Evolutionary conservation across 106 monocot genomes (phyloP).

Genomic region (Apostasia ramifera): DNA sequence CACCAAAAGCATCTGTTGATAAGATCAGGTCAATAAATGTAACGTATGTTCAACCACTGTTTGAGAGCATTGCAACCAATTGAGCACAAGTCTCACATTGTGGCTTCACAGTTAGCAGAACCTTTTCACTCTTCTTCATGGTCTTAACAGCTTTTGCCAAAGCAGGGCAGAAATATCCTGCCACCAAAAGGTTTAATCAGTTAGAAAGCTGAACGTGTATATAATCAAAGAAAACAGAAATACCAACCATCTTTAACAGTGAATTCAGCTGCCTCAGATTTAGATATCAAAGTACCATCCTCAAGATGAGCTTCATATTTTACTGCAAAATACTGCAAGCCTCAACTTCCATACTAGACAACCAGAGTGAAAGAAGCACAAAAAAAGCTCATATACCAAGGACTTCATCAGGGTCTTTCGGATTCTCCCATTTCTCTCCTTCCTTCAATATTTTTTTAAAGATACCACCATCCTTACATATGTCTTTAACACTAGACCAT

Average conservation of each 20-base stretch:
- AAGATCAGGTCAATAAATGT: background rate
- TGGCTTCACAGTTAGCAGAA: conserved; percentile 63
- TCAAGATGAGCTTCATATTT: conserved; percentile 72
- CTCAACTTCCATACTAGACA: background rate
- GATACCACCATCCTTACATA: conserved; percentile 70
- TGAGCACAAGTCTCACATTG: conserved; percentile 41
- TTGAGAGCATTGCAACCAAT: background rate
- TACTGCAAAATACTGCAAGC: conserved; percentile 16
- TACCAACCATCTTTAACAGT: conserved; percentile 70
- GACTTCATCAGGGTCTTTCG: conserved; percentile 78
- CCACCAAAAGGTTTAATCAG: background rate
- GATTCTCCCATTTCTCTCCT: conserved; percentile 83
- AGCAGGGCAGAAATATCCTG: conserved; percentile 67
- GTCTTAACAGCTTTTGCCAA: conserved; percentile 64
- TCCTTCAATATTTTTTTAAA: conserved; percentile 60
- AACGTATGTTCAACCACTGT: background rate
- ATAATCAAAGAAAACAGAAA: background rate
- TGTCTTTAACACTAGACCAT: conserved; percentile 72
- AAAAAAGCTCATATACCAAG: conserved; percentile 26
- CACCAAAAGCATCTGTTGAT: conserved; percentile 59
- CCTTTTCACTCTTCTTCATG: conserved; percentile 79
- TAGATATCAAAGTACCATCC: conserved; percentile 58
- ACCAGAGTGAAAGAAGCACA: background rate
- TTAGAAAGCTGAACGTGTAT: background rate
- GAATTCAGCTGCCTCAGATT: conserved; percentile 69